These are phyloP conservation scores for Ilyonectria robusta DNA, from an alignment of 2,329 filamentous ascomycete species.

Conservation along the genomic window DNA sequence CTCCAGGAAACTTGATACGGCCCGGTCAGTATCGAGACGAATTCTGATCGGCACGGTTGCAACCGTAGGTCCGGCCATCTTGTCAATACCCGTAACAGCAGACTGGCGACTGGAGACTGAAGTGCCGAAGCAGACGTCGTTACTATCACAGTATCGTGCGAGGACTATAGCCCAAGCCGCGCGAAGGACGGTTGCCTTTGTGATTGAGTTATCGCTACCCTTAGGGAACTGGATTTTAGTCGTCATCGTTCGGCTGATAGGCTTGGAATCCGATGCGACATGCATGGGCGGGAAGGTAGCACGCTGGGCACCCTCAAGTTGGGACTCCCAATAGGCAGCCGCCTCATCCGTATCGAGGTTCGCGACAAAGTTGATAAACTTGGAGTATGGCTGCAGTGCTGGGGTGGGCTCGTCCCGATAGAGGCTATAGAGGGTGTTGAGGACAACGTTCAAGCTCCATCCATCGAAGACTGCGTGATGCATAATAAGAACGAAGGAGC, in stretches of 20 bases:
- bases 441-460: conserved; percentile 11
- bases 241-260: conserved; percentile 57
- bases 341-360: not conserved
- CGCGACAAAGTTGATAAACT: conserved; percentile 9
- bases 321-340: not conserved
- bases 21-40: conserved; percentile 47
- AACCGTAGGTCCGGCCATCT: conserved; percentile 50
- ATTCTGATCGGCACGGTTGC: conserved; percentile 60
- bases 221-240: conserved; percentile 61
- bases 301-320: conserved; percentile 11
- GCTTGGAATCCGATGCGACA: not conserved
- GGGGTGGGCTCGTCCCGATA: not conserved
- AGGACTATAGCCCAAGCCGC: conserved; percentile 67
- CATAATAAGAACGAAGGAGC: conserved; percentile 9
- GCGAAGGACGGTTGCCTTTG: conserved; percentile 31
- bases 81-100: conserved; percentile 38
- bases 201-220: conserved; percentile 11
- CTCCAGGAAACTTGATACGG: conserved; percentile 21
- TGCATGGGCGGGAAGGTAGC: conserved; percentile 3
- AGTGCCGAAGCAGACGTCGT: conserved; percentile 60
- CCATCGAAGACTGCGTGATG: conserved; percentile 19
- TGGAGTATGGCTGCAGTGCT: not conserved
- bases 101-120: conserved; percentile 57
- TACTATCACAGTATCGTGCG: conserved; percentile 59
- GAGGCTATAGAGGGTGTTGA: not conserved